Base-by-base conservation (phyloP, 2,329 filamentous ascomycete species). In the Chaetomiaceae sp. region DNA sequence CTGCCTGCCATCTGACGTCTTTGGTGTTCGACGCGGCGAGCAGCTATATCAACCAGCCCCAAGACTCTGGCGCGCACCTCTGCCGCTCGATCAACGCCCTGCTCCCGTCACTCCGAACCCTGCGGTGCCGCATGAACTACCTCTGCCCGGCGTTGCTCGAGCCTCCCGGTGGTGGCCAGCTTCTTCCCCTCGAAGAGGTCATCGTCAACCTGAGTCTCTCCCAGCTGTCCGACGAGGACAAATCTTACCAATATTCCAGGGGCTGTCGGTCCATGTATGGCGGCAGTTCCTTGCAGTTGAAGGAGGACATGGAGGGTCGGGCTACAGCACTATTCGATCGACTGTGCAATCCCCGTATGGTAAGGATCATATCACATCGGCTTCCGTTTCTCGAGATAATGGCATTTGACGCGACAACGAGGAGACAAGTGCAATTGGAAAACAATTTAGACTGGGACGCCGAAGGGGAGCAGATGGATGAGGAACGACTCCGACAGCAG, bases 111-210 rank as follows among this genome's bases (percentile, higher is more conserved):
- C 30, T 53, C 16, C 44, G 45, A 19, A 34, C 34, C 3, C 50
- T 53, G 31, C 50, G 33, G 17, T 53, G 45, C 50, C 44, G 44
- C 6, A 53, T 53, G 50, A 41, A 49, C 8, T 12, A 5, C 1
- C n/a, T 53, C 8, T 53, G 50, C 34, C 33, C 44, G 19, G 7
- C 1, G 16, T 9, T 48, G 17, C 40, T 53, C 6, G 34, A 45
- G n/a, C n/a, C n/a, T n/a, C n/a, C n/a, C 10, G 16, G 19, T 14
- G 17, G 30, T n/a, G 17, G 16, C 13, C 6, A 6, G 25, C 10
- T 27, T 6, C 16, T 16, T 31, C 14, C 17, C 14, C 40, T 49
- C 9, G 40, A 53, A n/a, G 45, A 45, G 17, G 33, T 53, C 25
- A 49, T 53, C 13, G 17, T 38, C 2, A 46, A 49, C 13, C 10